These are phyloP conservation scores for Colletotrichum echinochloae DNA, from an alignment of 2,329 filamentous ascomycete species.

Conservation along the genomic window DNA sequence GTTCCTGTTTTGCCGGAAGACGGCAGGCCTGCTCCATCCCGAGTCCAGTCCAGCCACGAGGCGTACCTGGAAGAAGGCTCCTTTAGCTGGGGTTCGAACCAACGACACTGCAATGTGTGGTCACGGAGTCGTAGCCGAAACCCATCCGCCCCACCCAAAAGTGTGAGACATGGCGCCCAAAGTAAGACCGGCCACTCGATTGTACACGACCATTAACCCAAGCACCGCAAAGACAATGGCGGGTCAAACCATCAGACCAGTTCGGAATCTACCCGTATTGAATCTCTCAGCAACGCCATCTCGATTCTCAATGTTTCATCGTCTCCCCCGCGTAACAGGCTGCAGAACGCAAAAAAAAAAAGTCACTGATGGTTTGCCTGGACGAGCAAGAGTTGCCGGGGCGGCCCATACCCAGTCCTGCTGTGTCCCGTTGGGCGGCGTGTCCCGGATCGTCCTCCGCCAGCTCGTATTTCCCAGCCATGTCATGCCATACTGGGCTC, in stretches of 20 bases:
- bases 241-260: neutral
- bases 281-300: constrained; percentile 23
- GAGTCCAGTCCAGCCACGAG: neutral
- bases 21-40: neutral
- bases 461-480: constrained; percentile 12
- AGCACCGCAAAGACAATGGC: neutral
- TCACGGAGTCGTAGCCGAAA: constrained; percentile 9
- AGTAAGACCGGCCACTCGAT: neutral
- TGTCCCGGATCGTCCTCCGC: constrained; percentile 18
- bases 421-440: constrained; percentile 18
- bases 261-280: neutral
- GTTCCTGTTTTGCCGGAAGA: neutral
- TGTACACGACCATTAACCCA: neutral
- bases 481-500: neutral
- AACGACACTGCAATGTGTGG: constrained; percentile 21
- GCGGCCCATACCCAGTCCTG: constrained; percentile 14
- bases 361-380: constrained; percentile 5
- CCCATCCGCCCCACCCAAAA: neutral
- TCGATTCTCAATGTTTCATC: constrained; percentile 26
- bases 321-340: constrained; percentile 3
- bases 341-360: neutral
- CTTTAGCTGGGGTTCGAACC: neutral
- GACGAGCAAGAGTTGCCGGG: constrained; percentile 3
- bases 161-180: constrained; percentile 24
- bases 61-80: constrained; percentile 2